These are phyloP conservation scores for Citrullus colocynthis DNA, from an alignment of 306 rosid genomes.

Conservation along the genomic window DNA sequence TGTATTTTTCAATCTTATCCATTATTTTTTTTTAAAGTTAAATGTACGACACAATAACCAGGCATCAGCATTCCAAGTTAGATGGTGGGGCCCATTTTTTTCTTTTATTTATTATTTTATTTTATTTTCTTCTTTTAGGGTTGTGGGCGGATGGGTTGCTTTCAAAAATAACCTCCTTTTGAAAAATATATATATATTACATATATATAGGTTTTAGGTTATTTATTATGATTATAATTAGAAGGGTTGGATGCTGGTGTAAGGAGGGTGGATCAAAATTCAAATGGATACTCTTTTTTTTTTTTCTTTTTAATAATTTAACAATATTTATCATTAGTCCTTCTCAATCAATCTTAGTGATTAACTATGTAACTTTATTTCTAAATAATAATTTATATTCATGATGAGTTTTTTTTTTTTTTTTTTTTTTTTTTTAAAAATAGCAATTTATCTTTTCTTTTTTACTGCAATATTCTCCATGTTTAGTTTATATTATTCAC, in stretches of 20 bases:
- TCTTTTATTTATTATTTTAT: background rate
- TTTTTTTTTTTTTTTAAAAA: no score
- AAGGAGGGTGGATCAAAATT: background rate
- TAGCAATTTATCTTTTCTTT: no score
- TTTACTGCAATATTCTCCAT: background rate
- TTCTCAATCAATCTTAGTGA: background rate
- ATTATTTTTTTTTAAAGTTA: background rate
- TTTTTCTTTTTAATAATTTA: background rate
- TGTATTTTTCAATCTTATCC: background rate
- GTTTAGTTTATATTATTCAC: background rate
- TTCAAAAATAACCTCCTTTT: constrained; percentile 13
- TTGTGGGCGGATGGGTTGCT: constrained; percentile 12
- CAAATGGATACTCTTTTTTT: background rate
- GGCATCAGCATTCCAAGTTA: background rate
- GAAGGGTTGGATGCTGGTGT: background rate
- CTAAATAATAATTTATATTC: background rate
- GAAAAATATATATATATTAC: background rate
- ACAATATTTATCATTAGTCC: background rate
- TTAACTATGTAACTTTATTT: background rate
- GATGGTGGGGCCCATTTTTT: background rate
- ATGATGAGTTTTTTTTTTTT: background rate
- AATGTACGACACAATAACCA: constrained; percentile 4
- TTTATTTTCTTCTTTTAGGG: background rate
- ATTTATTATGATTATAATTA: background rate
- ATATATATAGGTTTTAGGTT: background rate